Evolutionary conservation across 371 early-diverging fungal species (phyloP).

Genomic region (Mucor lusitanicus): DNA sequence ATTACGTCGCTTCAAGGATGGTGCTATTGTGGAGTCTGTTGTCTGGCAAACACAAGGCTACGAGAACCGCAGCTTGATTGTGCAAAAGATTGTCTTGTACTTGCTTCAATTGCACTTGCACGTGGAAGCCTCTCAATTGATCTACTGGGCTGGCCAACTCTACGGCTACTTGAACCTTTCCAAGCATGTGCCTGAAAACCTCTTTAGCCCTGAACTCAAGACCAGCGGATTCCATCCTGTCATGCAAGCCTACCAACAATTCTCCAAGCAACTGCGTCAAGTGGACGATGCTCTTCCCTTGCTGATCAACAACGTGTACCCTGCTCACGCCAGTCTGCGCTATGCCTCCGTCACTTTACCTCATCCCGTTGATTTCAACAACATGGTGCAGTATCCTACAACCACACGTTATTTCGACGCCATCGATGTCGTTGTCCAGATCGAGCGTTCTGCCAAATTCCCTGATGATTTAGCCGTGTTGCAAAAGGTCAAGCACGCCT

Average conservation of each 20-base stretch:
- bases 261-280: conserved; percentile 67
- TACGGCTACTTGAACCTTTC: conserved; percentile 58
- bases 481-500: conserved; percentile 90
- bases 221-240: conserved; percentile 71
- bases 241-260: conserved; percentile 67
- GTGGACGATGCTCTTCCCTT: conserved; percentile 79
- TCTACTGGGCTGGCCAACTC: conserved; percentile 73
- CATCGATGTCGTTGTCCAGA: conserved; percentile 79
- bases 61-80: conserved; percentile 74
- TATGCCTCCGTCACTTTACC: conserved; percentile 80
- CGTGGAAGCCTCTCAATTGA: conserved; percentile 47
- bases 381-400: conserved; percentile 44
- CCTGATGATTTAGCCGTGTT: conserved; percentile 87
- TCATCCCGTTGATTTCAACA: conserved; percentile 63
- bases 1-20: conserved; percentile 87
- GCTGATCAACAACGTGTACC: conserved; percentile 68
- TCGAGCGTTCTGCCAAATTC: conserved; percentile 86
- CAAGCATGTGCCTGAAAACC: conserved; percentile 46
- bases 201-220: conserved; percentile 53
- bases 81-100: conserved; percentile 78
- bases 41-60: conserved; percentile 78
- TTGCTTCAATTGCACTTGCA: conserved; percentile 73
- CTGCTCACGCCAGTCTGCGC: conserved; percentile 69
- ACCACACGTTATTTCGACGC: conserved; percentile 70
- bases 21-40: conserved; percentile 81